phyloP scores from a whole-genome alignment of 345 rosid genomes.

The Barbarea vulgaris region DNA sequence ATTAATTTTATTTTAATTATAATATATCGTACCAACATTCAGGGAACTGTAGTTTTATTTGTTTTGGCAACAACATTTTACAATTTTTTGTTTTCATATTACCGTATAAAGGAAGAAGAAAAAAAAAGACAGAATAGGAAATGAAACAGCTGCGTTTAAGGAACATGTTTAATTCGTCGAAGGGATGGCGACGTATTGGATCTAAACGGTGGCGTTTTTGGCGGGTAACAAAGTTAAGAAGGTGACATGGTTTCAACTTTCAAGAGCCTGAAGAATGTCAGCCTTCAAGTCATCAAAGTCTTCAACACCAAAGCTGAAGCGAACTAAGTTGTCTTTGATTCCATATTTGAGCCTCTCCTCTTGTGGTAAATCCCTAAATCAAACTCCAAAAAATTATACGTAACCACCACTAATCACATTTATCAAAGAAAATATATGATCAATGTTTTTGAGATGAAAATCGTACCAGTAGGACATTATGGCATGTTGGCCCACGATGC shows the following conservation, averaged over 20 bases:
- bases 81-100: not conserved
- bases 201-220: not conserved
- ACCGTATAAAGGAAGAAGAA: too few relatives aligned
- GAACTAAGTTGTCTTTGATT: conserved; percentile 76
- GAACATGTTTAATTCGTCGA: too few relatives aligned
- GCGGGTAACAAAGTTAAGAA: not conserved
- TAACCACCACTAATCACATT: not conserved
- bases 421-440: not conserved
- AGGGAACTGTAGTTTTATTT: not conserved
- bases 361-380: conserved; percentile 62
- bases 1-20: not conserved
- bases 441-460: not conserved
- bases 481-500: conserved; percentile 91
- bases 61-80: not conserved
- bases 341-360: conserved; percentile 68
- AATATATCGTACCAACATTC: not conserved
- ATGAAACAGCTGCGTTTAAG: too few relatives aligned
- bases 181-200: too few relatives aligned
- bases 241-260: conserved; percentile 42
- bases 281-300: conserved; percentile 80
- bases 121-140: too few relatives aligned
- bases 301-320: conserved; percentile 90
- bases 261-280: conserved; percentile 78
- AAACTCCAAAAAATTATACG: not conserved
- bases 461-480: conserved; percentile 70